A percentile compares a stretch with the other conserved stretches of the same genome.
phyloP scores from a whole-genome alignment of 768 basidiomycete genomes.

The Tylopilus subfusipes region DNA sequence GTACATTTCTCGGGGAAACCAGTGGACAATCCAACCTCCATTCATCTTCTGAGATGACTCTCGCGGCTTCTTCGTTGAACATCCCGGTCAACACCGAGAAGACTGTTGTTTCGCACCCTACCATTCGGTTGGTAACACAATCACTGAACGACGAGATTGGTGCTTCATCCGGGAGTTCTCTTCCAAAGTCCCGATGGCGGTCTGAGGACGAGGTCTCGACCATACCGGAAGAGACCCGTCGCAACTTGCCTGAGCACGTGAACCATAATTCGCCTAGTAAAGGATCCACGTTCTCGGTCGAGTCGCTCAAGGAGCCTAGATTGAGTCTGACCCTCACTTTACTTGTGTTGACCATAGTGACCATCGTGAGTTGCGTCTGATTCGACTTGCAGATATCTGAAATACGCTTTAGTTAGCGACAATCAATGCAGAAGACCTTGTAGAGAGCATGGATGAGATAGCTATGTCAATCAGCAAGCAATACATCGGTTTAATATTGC shows the following conservation, averaged over 20 bases:
- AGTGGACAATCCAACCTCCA: conserved; percentile 10
- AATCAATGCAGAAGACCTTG: conserved; percentile 68
- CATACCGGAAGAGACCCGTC: not conserved
- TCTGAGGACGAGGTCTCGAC: conserved; percentile 14
- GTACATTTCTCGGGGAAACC: conserved; percentile 4
- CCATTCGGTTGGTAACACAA: conserved; percentile 26
- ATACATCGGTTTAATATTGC: conserved; percentile 85
- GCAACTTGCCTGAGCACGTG: conserved; percentile 10
- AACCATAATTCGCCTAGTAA: conserved; percentile 10
- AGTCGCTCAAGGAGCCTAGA: conserved; percentile 45
- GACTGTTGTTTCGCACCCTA: conserved; percentile 8
- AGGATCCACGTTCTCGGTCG: conserved; percentile 12
- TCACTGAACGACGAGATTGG: not conserved
- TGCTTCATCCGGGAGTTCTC: not conserved
- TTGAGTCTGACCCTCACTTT: conserved; percentile 59
- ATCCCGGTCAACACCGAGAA: conserved; percentile 6
- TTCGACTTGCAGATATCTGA: conserved; percentile 1
- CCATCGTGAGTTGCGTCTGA: conserved; percentile 46
- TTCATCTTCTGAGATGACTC: conserved; percentile 29
- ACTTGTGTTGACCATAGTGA: conserved; percentile 52
- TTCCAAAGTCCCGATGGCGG: conserved; percentile 10
- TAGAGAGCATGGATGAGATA: conserved; percentile 80
- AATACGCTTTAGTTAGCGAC: conserved; percentile 42
- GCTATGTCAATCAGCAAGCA: conserved; percentile 72
- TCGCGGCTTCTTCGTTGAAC: conserved; percentile 12